Base-by-base conservation (phyloP, 257 asterid species). In the Voacanga thouarsii region DNA sequence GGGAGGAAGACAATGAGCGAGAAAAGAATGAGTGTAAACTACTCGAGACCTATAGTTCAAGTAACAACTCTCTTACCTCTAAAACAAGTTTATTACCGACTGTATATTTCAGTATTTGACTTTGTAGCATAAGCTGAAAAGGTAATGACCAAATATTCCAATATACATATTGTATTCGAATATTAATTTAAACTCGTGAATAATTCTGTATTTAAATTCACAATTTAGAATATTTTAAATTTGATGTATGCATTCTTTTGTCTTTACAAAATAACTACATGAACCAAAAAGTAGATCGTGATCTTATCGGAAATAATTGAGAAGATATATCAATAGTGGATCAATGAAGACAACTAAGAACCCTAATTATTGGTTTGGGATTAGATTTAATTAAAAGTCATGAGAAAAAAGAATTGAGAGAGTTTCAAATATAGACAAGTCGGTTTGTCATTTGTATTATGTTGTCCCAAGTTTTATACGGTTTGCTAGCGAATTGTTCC, bases 361-460 rank as follows among this genome's bases (percentile, higher is more conserved):
- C 24, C 2, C 37, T 19, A 33, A 16, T 3, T 16, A 50, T 28
- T 16, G 63, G 28, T 50, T 33, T 51, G 21, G 28, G 47, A 71
- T 28, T 16, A 50, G 12, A 71, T 24, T 23, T 33, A 74, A 39
- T 56, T 56, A 56, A 56, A 55, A 33, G 56, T 8, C 37, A 33
- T 33, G 37, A 73, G 24, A 15, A 24, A 24, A 59, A 60, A 10
- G 16, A 56, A 15, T 30, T 18, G 55, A 37, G 80, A 77, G 43
- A 66, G 75, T 67, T 77, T 12, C 11, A 51, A n/a, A 68, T 56
- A 77, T 50, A 39, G 75, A 77, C 80, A 77, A 67, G 15, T 75
- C 80, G 80, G 11, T 53, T 75, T 51, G 69, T 77, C 56, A 63
- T 63, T 50, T 77, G 16, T 67, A 50, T 66, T 53, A 19, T 12